These are phyloP conservation scores for Cudoniella acicularis DNA, from an alignment of 495 filamentous ascomycete species.

Conservation along the genomic window DNA sequence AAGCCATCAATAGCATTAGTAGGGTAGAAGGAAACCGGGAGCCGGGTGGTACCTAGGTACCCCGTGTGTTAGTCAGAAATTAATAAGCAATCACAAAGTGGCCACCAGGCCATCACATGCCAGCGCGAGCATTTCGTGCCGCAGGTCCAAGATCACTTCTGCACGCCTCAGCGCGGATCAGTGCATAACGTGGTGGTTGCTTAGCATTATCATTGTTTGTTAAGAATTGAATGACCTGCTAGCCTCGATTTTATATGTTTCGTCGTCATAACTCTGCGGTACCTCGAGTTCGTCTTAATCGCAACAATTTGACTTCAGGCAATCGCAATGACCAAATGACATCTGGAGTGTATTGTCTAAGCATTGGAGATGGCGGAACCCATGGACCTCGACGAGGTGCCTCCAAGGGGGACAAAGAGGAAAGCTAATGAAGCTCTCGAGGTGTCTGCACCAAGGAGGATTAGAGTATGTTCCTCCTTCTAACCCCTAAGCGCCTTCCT, in stretches of 20 bases:
- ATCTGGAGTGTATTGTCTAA: neutral
- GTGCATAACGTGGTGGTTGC: too few relatives aligned
- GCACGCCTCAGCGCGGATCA: neutral
- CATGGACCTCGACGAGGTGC: constrained; percentile 22
- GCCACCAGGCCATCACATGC: constrained; percentile 4
- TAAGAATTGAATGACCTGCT: too few relatives aligned
- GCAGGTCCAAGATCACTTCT: neutral
- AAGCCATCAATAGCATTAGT: too few relatives aligned
- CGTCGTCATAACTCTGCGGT: too few relatives aligned
- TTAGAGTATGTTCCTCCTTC: constrained; percentile 27
- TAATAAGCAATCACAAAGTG: neutral
- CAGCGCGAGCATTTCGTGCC: constrained; percentile 8
- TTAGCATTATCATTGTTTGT: too few relatives aligned
- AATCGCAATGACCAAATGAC: neutral
- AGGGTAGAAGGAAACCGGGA: too few relatives aligned
- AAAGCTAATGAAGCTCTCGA: constrained; percentile 27
- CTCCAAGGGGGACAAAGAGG: constrained; percentile 29
- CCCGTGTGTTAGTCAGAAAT: too few relatives aligned
- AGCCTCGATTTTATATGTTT: too few relatives aligned
- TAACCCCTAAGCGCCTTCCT: constrained; percentile 2
- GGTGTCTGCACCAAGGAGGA: constrained; percentile 31
- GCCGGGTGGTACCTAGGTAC: too few relatives aligned
- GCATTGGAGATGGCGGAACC: constrained; percentile 18
- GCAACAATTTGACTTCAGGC: too few relatives aligned
- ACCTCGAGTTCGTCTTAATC: too few relatives aligned